phyloP scores from a whole-genome alignment of 768 basidiomycete species.

The Tulasnella sp. region DNA sequence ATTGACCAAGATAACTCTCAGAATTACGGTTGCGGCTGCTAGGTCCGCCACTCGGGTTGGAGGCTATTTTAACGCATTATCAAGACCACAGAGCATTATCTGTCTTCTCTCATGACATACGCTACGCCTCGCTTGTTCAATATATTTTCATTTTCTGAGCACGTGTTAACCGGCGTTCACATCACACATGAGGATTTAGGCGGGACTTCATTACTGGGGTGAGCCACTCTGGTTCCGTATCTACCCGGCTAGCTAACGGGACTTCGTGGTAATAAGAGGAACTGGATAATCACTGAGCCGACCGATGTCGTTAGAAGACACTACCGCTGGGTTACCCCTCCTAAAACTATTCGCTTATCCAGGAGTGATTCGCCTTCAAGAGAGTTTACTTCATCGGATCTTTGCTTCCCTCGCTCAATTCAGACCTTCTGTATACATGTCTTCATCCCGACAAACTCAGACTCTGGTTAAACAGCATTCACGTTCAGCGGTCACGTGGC shows the following conservation, averaged over 20 bases:
- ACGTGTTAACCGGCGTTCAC: neutral
- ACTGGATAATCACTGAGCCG: too few species aligned
- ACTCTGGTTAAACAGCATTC: too few species aligned
- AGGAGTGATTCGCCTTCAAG: too few species aligned
- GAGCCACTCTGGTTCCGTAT: too few species aligned
- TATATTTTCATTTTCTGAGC: conserved; percentile 5
- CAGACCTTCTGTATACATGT: too few species aligned
- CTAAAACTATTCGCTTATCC: too few species aligned
- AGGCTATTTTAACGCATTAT: neutral
- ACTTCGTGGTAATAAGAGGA: neutral
- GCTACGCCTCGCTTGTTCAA: neutral
- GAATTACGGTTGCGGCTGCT: conserved; percentile 91
- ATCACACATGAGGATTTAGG: neutral
- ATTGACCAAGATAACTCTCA: conserved; percentile 91
- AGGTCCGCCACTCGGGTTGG: neutral
- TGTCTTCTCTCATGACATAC: neutral
- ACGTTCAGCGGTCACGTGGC: neutral
- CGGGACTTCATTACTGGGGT: too few species aligned
- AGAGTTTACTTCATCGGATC: too few species aligned
- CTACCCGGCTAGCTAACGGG: neutral
- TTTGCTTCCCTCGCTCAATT: too few species aligned
- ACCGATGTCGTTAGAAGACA: too few species aligned
- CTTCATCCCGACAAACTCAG: too few species aligned
- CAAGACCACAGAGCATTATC: neutral
- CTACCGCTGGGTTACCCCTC: too few species aligned